Conservation (phyloP, 2,329 filamentous ascomycete species). For the Aureobasidium sp. region DNA sequence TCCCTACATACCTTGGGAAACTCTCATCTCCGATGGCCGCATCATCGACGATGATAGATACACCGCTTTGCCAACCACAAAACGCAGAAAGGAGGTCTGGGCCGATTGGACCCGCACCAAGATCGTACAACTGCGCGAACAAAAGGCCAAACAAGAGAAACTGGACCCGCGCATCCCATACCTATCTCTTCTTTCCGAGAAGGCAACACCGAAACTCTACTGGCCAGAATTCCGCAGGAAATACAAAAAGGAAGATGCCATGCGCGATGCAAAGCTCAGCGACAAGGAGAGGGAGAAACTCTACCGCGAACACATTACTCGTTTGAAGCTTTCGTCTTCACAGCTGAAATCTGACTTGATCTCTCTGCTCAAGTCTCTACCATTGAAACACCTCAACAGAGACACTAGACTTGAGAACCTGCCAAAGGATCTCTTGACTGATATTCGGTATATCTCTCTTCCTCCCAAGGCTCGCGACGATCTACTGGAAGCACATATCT, state of each 20-base stretch:
- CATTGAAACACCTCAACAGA: constrained; percentile 51
- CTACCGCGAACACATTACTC: constrained; percentile 64
- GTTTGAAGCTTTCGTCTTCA: constrained; percentile 55
- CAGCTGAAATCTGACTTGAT: constrained; percentile 63
- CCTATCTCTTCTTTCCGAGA: constrained; percentile 67
- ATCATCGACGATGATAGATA: constrained; percentile 83
- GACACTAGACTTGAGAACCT: constrained; percentile 48
- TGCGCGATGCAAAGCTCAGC: constrained; percentile 57
- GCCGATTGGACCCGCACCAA: constrained; percentile 73
- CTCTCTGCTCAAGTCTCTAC: constrained; percentile 53
- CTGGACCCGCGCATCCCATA: constrained; percentile 77
- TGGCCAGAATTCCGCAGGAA: constrained; percentile 97
- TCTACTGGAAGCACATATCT: constrained; percentile 58
- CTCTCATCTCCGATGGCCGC: constrained; percentile 55
- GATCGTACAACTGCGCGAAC: constrained; percentile 63
- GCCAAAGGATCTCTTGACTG: constrained; percentile 53
- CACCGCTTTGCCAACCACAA: constrained; percentile 72
- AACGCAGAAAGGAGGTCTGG: constrained; percentile 71
- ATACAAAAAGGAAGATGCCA: constrained; percentile 68
- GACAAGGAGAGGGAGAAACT: constrained; percentile 69
- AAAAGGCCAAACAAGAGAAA: constrained; percentile 66
- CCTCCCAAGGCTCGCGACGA: constrained; percentile 53
- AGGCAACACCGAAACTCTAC: constrained; percentile 85
- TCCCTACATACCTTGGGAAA: constrained; percentile 89
- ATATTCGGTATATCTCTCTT: constrained; percentile 62